Percentiles rank a stretch among this genome's conserved stretches.
phyloP scores from a whole-genome alignment of 2,329 filamentous ascomycete genomes.

The Neodidymelliopsis sp. region DNA sequence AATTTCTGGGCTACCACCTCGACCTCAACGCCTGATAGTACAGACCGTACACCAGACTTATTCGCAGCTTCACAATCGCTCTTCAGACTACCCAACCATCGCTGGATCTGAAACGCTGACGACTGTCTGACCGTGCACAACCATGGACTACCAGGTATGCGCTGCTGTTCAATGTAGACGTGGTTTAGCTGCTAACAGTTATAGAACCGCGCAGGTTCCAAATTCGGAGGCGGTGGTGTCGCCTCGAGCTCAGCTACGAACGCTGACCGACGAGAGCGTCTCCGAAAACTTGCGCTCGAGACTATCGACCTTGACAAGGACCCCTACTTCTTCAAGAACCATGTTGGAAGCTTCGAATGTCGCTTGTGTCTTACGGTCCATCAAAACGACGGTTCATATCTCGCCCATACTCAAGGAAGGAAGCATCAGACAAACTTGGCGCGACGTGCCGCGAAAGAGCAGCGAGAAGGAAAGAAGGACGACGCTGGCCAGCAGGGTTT shows the following conservation, averaged over 20 bases:
- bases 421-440: conserved; percentile 99
- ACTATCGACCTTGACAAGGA: conserved; percentile 99
- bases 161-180: neutral
- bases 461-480: conserved; percentile 80
- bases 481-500: conserved; percentile 77
- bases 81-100: no score
- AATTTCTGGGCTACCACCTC: conserved; percentile 28
- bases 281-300: conserved; percentile 97
- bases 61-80: neutral
- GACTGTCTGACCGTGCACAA: neutral
- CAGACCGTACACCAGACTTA: neutral
- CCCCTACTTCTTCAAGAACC: conserved; percentile 99
- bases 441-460: conserved; percentile 91
- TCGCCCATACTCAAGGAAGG: conserved; percentile 96
- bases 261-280: conserved; percentile 94
- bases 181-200: conserved; percentile 22
- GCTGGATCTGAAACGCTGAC: neutral
- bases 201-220: conserved; percentile 92
- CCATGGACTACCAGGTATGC: conserved; percentile 61
- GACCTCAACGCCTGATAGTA: conserved; percentile 17
- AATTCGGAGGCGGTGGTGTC: conserved; percentile 96
- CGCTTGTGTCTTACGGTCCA: conserved; percentile 96
- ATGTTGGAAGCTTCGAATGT: conserved; percentile 97
- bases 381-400: conserved; percentile 98
- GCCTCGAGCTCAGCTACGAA: conserved; percentile 93